Evolutionary conservation across 2,329 filamentous ascomycete genomes (phyloP), one percentile per base, ranked within the genome.

Genomic region (Penicillium paneum): DNA sequence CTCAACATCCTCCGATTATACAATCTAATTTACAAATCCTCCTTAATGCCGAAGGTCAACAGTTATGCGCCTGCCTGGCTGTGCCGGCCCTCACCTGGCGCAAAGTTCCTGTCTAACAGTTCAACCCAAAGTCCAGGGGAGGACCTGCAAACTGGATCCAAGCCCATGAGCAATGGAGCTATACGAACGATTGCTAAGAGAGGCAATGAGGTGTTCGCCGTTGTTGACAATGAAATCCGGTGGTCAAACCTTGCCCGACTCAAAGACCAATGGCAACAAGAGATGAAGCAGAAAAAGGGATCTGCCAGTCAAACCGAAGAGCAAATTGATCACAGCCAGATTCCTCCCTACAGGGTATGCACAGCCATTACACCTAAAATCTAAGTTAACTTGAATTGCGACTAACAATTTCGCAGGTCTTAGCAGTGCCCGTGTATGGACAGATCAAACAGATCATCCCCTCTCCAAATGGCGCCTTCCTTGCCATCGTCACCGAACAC

Each of bases 31-130:
- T 54, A 43, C 24, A 19, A 46, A 12, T 17, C 21, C 11, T 43
- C 54, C 26, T 53, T 69, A 55, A 97, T 97, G 93, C 90, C 91
- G 35, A 91, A 88, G 74, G 85, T 96, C 68, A 86, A 89, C 70
- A 86, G 85, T 72, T 93, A 91, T 74, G 92, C 90, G 67, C 91
- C 93, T 52, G 79, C 86, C 63, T 99, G 92, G 91, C 86, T 99
- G 53, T 86, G 87, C 59, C 83, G 86, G 67, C 87, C 88, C 47
- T 86, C 86, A 50, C 85, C 89, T 19, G 93, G 90, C 58, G 87
- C 89, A 71, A 81, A 86, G 54, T 81, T 97, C 66, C 97, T 97
- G 75, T 78, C 73, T 72, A 69, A 80, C 79, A 66, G 63, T 58
- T 76, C 81, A 64, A 78, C 70, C 67, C 78, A 67, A 67, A 67